Evolutionary conservation across 129 eudicot species (phyloP).

Genomic region (Flaveria ramosissima): DNA sequence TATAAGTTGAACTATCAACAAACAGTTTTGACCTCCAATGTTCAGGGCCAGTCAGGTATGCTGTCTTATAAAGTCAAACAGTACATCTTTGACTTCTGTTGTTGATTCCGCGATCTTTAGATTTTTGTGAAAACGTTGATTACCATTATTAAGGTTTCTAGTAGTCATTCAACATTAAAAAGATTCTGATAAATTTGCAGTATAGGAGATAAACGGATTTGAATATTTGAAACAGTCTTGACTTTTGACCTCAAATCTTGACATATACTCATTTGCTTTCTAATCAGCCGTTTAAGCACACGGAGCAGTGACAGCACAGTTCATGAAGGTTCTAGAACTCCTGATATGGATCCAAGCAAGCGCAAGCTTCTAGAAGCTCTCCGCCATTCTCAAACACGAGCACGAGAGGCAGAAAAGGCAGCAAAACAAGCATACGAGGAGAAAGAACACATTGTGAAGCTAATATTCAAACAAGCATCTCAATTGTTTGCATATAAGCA

Average conservation of each 20-base stretch:
- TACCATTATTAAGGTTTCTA: background rate
- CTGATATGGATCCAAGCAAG: conserved; percentile 53
- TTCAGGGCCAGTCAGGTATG: background rate
- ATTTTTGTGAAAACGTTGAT: conserved; percentile 4
- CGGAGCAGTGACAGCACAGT: conserved; percentile 33
- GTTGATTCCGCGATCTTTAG: background rate
- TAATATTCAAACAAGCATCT: conserved; percentile 80
- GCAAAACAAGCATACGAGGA: conserved; percentile 77
- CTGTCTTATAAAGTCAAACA: conserved; percentile 5
- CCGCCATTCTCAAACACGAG: conserved; percentile 92
- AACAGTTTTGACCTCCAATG: too few relatives aligned
- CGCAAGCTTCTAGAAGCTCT: conserved; percentile 82
- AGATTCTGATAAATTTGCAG: background rate
- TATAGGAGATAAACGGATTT: background rate
- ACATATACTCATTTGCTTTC: background rate
- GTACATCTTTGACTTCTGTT: conserved; percentile 16
- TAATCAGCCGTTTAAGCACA: conserved; percentile 19
- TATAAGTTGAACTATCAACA: too few relatives aligned
- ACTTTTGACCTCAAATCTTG: background rate
- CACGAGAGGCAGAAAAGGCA: conserved; percentile 87
- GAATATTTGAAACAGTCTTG: background rate
- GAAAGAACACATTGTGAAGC: conserved; percentile 79
- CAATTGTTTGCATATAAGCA: conserved; percentile 84
- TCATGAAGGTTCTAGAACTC: conserved; percentile 28
- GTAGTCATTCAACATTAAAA: background rate